Conservation (phyloP, 805 yeast species). For the Ogataea methanolica region DNA sequence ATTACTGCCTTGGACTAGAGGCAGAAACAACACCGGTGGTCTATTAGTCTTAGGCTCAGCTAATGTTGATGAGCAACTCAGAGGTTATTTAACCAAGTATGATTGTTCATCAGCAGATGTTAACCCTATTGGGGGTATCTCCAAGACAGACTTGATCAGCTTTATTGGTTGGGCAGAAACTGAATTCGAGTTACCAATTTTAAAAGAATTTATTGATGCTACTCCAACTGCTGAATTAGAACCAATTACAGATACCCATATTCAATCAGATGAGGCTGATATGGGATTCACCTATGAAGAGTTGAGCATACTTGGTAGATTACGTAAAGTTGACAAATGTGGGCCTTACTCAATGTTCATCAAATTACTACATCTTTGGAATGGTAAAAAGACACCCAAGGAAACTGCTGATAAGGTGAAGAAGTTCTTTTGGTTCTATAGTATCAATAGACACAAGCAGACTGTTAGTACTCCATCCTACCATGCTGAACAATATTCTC, state of each 20-base stretch:
- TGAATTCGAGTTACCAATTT: constrained; percentile 69
- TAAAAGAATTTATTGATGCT: constrained; percentile 77
- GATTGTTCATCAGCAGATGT: constrained; percentile 97
- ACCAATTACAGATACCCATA: constrained; percentile 88
- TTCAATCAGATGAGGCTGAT: constrained; percentile 94
- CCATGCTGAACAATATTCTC: constrained; percentile 97
- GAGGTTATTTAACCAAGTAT: constrained; percentile 95
- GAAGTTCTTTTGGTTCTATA: constrained; percentile 87
- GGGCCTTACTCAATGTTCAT: constrained; percentile 96
- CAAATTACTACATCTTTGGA: constrained; percentile 88
- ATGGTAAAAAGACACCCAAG: constrained; percentile 74
- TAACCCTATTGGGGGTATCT: constrained; percentile 98
- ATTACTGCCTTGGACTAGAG: constrained; percentile 90
- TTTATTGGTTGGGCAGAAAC: constrained; percentile 78
- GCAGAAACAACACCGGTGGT: constrained; percentile 64
- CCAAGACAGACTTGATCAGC: constrained; percentile 84
- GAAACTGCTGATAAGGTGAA: constrained; percentile 91
- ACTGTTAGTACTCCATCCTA: constrained; percentile 96
- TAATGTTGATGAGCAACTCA: constrained; percentile 91
- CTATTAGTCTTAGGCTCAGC: constrained; percentile 91
- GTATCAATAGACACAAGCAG: constrained; percentile 94
- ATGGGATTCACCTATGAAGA: constrained; percentile 99
- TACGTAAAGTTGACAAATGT: constrained; percentile 88
- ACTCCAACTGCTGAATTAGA: constrained; percentile 98
- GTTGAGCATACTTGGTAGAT: constrained; percentile 80